A percentile compares a stretch with the other conserved stretches of the same genome.
Conservation (phyloP, 768 basidiomycete genomes). For the Mycena latifolia region DNA sequence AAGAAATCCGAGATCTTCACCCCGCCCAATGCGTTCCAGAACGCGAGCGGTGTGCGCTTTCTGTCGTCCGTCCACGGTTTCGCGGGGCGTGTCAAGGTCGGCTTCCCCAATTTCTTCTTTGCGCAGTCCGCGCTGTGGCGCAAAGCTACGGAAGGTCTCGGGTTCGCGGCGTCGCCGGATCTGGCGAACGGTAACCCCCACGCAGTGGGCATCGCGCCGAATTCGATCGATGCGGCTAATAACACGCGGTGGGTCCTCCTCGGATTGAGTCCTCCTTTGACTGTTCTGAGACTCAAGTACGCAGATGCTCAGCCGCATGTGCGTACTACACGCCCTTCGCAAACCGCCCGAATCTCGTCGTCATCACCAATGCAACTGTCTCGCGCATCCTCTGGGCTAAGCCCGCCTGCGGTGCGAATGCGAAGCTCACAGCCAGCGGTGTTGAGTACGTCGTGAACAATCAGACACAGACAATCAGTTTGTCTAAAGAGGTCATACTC, state of each 20-base stretch:
- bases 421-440: slow-evolving; percentile 54
- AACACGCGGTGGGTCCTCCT: slow-evolving; percentile 43
- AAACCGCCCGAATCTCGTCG: slow-evolving; percentile 60
- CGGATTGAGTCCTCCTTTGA: no score
- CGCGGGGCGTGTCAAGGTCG: slow-evolving; percentile 46
- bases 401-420: not conserved
- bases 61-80: slow-evolving; percentile 42
- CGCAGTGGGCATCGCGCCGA: slow-evolving; percentile 45
- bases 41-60: slow-evolving; percentile 40
- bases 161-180: slow-evolving; percentile 43
- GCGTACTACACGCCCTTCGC: slow-evolving; percentile 47
- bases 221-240: slow-evolving; percentile 46
- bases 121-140: slow-evolving; percentile 45
- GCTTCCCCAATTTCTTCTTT: slow-evolving; percentile 49
- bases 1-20: slow-evolving; percentile 69
- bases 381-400: slow-evolving; percentile 60
- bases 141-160: slow-evolving; percentile 37
- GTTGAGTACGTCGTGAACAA: slow-evolving; percentile 57
- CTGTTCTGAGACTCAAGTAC: not conserved
- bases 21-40: slow-evolving; percentile 53
- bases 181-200: slow-evolving; percentile 43
- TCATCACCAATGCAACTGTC: slow-evolving; percentile 68
- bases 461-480: slow-evolving; percentile 51
- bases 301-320: slow-evolving; percentile 45
- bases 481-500: slow-evolving; percentile 64